A percentile compares a stretch with the other conserved stretches of the same genome.
Conservation (phyloP, 2,329 filamentous ascomycete genomes). For the Thermomyces lanuginosus region DNA sequence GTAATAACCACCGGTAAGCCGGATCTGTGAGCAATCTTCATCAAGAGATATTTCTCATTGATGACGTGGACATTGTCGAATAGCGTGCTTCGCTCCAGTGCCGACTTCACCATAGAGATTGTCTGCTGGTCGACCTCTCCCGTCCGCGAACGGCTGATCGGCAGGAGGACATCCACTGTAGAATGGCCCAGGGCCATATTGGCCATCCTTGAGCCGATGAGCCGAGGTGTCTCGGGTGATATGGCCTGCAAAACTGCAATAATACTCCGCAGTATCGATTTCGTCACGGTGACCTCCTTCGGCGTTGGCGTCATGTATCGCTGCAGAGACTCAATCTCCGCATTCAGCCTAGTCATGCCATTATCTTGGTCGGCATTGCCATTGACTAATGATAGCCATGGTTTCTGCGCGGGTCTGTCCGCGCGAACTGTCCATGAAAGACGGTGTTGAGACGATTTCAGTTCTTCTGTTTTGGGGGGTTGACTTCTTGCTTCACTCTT, state of each 20-base stretch:
- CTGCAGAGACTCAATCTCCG: constrained; percentile 33
- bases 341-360: constrained; percentile 18
- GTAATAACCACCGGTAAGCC: constrained; percentile 39
- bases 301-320: constrained; percentile 28
- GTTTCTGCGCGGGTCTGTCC: constrained; percentile 11
- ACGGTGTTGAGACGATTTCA: neutral
- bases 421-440: constrained; percentile 7
- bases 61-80: constrained; percentile 11
- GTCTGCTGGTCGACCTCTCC: constrained; percentile 8
- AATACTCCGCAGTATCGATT: constrained; percentile 14
- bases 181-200: constrained; percentile 38
- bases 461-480: neutral
- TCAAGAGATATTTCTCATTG: constrained; percentile 15
- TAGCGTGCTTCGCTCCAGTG: constrained; percentile 9
- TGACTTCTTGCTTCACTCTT: neutral
- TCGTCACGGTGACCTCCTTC: constrained; percentile 23
- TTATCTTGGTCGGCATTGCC: constrained; percentile 6
- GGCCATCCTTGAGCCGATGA: constrained; percentile 39
- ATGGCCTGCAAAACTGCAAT: constrained; percentile 13
- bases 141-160: constrained; percentile 9
- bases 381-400: constrained; percentile 19
- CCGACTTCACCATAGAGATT: constrained; percentile 12
- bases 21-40: constrained; percentile 29
- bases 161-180: constrained; percentile 19
- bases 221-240: constrained; percentile 19